These are phyloP conservation scores for Mortierella sp. DNA, from an alignment of 371 early-diverging fungal species.

Conservation along the genomic window DNA sequence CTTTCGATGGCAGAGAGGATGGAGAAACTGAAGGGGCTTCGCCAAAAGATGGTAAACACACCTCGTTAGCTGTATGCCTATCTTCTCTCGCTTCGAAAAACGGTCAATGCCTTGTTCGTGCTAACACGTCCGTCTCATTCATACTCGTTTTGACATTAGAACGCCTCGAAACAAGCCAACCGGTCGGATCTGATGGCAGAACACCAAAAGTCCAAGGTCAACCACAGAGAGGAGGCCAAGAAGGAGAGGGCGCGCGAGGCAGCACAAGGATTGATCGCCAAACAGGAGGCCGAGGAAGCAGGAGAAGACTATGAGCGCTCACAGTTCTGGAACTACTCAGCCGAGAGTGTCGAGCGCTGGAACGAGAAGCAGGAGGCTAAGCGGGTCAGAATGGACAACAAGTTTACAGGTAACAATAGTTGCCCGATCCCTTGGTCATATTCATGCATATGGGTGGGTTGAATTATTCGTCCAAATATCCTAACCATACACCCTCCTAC, in stretches of 20 bases:
- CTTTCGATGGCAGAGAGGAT: constrained; percentile 60
- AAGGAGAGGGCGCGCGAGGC: constrained; percentile 80
- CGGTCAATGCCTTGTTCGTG: too few relatives aligned
- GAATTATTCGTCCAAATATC: too few relatives aligned
- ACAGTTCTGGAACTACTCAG: constrained; percentile 86
- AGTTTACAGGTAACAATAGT: constrained; percentile 84
- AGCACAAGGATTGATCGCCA: constrained; percentile 75
- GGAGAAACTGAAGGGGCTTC: constrained; percentile 67
- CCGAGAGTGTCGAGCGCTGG: constrained; percentile 90
- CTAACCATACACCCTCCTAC: too few relatives aligned
- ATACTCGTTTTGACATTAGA: constrained; percentile 44
- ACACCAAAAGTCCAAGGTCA: constrained; percentile 80
- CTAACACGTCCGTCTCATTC: not conserved
- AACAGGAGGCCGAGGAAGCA: constrained; percentile 71
- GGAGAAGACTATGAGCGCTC: constrained; percentile 89
- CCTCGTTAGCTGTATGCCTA: not conserved
- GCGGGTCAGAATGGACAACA: constrained; percentile 74
- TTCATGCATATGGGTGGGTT: too few relatives aligned
- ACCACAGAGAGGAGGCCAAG: constrained; percentile 74
- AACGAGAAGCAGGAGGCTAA: constrained; percentile 83
- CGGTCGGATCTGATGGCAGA: constrained; percentile 84
- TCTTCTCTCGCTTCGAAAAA: too few relatives aligned
- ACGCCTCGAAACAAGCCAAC: constrained; percentile 78
- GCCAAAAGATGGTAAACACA: constrained; percentile 64
- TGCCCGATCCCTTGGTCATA: too few relatives aligned